These are phyloP conservation scores for Polygonum aviculare DNA, from an alignment of 148 eudicot genomes.

Conservation along the genomic window DNA sequence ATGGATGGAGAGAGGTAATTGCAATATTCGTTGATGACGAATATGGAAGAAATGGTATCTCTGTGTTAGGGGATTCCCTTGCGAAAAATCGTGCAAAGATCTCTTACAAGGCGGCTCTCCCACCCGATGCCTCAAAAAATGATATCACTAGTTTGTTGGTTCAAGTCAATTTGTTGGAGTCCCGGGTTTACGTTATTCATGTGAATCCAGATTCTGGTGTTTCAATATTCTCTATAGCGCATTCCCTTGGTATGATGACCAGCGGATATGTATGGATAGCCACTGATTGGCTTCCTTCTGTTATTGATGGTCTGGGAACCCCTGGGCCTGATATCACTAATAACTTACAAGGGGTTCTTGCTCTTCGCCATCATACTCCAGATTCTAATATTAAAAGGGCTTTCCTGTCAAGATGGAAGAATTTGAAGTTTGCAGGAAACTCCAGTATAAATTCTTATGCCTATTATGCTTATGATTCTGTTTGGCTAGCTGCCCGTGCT, in stretches of 20 bases:
- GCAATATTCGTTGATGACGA: conserved; percentile 44
- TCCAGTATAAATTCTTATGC: conserved; percentile 19
- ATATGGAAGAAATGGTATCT: conserved; percentile 44
- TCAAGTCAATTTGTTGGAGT: conserved; percentile 18
- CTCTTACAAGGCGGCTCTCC: conserved; percentile 25
- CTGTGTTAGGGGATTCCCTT: conserved; percentile 31
- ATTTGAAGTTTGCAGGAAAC: conserved; percentile 15
- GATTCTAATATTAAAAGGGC: conserved; percentile 6
- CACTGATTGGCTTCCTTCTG: conserved; percentile 34
- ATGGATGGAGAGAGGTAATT: conserved; percentile 41
- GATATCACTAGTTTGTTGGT: conserved; percentile 21
- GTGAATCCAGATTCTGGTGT: conserved; percentile 26
- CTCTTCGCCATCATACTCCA: conserved; percentile 25
- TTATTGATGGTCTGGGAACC: conserved; percentile 19
- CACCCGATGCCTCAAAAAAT: conserved; percentile 10
- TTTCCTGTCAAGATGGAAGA: conserved; percentile 21
- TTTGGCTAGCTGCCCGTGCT: conserved; percentile 29
- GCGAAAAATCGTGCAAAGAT: conserved; percentile 22
- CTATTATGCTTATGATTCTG: conserved; percentile 33
- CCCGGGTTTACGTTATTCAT: conserved; percentile 37
- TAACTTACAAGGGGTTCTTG: conserved; percentile 26
- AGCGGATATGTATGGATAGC: conserved; percentile 32
- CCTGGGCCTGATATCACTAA: conserved; percentile 6
- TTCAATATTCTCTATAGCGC: conserved; percentile 19
- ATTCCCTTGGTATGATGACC: conserved; percentile 24